phyloP scores from a whole-genome alignment of 805 yeast genomes.

The Maudiozyma barnettii region DNA sequence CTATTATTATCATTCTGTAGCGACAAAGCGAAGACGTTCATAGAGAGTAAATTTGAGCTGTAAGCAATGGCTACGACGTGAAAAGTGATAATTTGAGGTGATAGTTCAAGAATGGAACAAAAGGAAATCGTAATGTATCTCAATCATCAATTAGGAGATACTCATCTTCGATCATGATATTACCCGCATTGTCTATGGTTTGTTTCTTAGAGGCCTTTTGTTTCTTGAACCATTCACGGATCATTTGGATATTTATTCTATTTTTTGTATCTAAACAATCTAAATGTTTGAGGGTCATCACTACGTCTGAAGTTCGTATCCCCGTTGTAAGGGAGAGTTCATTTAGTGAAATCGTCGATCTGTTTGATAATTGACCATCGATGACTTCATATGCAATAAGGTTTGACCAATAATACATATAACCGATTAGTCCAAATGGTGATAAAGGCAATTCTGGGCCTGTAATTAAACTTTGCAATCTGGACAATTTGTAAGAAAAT shows the following conservation, averaged over 20 bases:
- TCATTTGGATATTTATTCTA: slow-evolving; percentile 9
- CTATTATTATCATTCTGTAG: background rate
- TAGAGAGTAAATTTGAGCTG: too few species aligned
- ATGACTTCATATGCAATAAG: slow-evolving; percentile 37
- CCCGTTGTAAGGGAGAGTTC: slow-evolving; percentile 51
- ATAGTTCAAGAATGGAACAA: too few species aligned
- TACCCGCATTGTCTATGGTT: background rate
- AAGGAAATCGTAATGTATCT: background rate
- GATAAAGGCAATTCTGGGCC: slow-evolving; percentile 93
- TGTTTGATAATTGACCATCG: slow-evolving; percentile 31
- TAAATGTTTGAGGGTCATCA: slow-evolving; percentile 52
- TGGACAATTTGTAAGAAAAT: slow-evolving; percentile 70
- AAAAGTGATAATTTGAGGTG: background rate
- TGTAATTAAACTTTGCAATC: slow-evolving; percentile 52
- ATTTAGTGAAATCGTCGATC: slow-evolving; percentile 34
- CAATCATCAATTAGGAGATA: slow-evolving; percentile 21
- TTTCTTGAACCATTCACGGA: slow-evolving; percentile 15
- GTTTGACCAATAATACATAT: slow-evolving; percentile 67
- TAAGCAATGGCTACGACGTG: background rate
- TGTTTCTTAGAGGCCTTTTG: slow-evolving; percentile 1
- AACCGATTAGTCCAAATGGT: slow-evolving; percentile 66
- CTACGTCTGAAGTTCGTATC: slow-evolving; percentile 51
- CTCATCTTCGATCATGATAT: slow-evolving; percentile 17
- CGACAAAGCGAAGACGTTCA: too few species aligned
- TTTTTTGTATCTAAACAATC: slow-evolving; percentile 30